phyloP scores from a whole-genome alignment of 208 protist species.

The Leishmania major region DNA sequence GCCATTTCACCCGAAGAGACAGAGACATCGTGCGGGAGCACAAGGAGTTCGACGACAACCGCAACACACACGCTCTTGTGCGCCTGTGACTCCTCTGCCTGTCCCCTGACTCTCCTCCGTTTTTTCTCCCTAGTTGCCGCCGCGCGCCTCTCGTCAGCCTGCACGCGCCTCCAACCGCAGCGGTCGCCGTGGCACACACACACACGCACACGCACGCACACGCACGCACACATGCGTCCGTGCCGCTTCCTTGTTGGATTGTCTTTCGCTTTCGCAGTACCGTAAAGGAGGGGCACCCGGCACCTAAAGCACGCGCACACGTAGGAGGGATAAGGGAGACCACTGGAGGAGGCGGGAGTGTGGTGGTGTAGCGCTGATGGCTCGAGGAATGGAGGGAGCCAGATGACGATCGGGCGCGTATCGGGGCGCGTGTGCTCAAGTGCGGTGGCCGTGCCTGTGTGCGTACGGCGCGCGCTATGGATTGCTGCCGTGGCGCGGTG shows the following conservation, averaged over 20 bases:
- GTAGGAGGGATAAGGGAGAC: not conserved
- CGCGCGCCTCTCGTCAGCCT: not conserved
- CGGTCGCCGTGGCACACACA: not conserved
- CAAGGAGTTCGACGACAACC: not conserved
- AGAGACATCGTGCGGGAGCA: not conserved
- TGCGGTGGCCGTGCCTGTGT: not conserved
- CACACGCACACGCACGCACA: not conserved
- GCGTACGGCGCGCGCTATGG: not conserved
- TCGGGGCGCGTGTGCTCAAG: not conserved
- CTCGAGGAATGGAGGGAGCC: not conserved
- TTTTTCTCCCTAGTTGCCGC: not conserved
- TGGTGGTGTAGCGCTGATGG: not conserved
- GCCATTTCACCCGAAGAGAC: not conserved
- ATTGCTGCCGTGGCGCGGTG: no score
- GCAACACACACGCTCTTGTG: not conserved
- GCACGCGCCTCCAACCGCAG: not conserved
- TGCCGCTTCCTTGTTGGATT: not conserved
- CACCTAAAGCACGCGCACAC: not conserved
- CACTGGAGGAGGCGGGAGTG: conserved; percentile 1
- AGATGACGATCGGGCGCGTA: not conserved
- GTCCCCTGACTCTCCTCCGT: not conserved
- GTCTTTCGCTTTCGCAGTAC: not conserved
- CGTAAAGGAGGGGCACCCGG: not conserved
- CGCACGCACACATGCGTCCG: not conserved
- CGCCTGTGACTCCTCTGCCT: not conserved